Evolutionary conservation across 1,284 basidiomycete genomes (phyloP).

Genomic region (Trametes pubescens): DNA sequence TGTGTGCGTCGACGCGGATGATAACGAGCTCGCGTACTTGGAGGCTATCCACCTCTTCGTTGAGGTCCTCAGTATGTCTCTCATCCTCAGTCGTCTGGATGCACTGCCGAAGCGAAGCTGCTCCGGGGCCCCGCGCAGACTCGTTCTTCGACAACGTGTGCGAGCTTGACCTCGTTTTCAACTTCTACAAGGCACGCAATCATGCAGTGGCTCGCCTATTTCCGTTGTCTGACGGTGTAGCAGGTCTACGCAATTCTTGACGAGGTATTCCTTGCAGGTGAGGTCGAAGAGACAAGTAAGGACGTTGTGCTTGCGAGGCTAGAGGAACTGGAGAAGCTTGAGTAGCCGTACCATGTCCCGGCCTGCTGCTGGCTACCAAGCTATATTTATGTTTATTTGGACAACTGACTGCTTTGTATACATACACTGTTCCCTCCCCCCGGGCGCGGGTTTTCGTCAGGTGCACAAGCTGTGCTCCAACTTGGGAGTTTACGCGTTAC

Average conservation of each 20-base stretch:
- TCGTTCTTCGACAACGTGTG: slow-evolving; percentile 99
- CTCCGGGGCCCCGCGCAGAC: slow-evolving; percentile 56
- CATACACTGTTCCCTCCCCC: not conserved
- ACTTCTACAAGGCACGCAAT: slow-evolving; percentile 91
- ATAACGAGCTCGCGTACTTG: slow-evolving; percentile 96
- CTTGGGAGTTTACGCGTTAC: no score
- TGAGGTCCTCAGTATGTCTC: slow-evolving; percentile 88
- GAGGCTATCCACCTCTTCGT: slow-evolving; percentile 99
- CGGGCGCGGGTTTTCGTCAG: no score
- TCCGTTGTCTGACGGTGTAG: not conserved
- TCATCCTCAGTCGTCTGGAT: not conserved
- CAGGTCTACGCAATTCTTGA: slow-evolving; percentile 97
- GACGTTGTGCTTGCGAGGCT: slow-evolving; percentile 91
- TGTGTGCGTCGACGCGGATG: slow-evolving; percentile 96
- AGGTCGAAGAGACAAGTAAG: slow-evolving; percentile 98
- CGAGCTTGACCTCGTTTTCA: slow-evolving; percentile 97
- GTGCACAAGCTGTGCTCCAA: no score
- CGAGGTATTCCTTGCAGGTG: slow-evolving; percentile 98
- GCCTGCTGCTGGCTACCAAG: no score
- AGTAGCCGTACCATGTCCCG: slow-evolving; percentile 48
- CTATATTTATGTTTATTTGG: not conserved
- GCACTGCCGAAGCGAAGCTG: not conserved
- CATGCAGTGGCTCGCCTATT: no score
- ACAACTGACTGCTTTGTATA: not conserved
- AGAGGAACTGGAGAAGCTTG: slow-evolving; percentile 91